Base-by-base conservation (phyloP, 305 asterid species). In the Euphrasia arctica region DNA sequence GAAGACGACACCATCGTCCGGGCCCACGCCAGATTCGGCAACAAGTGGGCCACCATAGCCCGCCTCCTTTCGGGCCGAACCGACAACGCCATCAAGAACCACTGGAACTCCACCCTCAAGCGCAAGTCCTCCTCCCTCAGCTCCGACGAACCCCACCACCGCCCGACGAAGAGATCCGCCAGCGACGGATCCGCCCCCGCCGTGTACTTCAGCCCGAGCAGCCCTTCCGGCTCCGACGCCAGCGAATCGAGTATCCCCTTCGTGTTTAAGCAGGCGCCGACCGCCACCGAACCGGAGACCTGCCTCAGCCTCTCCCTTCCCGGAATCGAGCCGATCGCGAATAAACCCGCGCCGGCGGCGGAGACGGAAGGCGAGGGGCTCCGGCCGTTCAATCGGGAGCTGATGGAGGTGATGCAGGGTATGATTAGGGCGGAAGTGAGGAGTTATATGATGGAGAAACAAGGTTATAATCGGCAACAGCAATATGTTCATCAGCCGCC, bases 21-120 rank as follows among this genome's bases (percentile, higher is more conserved):
- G 65, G 97, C 97, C 11, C 98, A 90, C 50, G 95, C 95, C 10
- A 75, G 74, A 34, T 81, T 82, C 65, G 98, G 98, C 0, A 92
- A 89, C 77, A 90, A 85, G 72, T 92, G 98, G 98, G 98, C 98
- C 62, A 84, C 95, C 65, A 92, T 90, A 54, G 96, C 98, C 67
- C 83, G 96, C 0, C 74, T 90, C 0, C 80, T 92, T 2, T 75
- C 92, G 22, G 98, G 98, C 12, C 84, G 98, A 25, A 92, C 97
- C 29, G 98, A 92, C 72, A 92, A 92, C 88, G 97, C 98, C 8
- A 83, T 92, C 39, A 92, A 89, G 60, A 92, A 92, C 47, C 98
- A 87, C 56, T 92, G 98, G 98, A 92, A 92, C 77, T 89, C 97
- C 0, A 89, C 96, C 10, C 85, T 92, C 25, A 92, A 87, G 79